Conservation (phyloP, 768 basidiomycete species). For the Stropharia rugosoannulata region DNA sequence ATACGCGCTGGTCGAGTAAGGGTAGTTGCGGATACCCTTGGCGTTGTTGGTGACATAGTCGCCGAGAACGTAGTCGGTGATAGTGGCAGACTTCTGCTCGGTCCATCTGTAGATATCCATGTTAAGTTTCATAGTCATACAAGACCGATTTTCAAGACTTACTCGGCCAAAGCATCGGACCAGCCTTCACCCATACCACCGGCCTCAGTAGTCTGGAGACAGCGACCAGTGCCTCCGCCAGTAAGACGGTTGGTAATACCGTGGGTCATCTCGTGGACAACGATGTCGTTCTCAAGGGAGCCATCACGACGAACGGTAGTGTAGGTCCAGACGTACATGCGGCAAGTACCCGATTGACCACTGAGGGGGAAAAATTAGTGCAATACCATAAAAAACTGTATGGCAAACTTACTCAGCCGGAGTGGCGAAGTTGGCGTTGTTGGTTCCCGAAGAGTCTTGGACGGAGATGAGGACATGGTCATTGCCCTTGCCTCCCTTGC, state of each 20-base stretch:
- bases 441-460: constrained; percentile 45
- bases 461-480: constrained; percentile 57
- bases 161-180: constrained; percentile 47
- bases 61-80: constrained; percentile 56
- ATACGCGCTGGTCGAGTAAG: constrained; percentile 46
- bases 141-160: no score
- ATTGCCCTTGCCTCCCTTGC: constrained; percentile 45
- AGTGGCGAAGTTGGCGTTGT: constrained; percentile 42
- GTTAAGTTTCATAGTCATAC: no score
- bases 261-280: constrained; percentile 53
- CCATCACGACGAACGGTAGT: constrained; percentile 50
- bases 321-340: constrained; percentile 37
- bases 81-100: constrained; percentile 34
- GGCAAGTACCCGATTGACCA: constrained; percentile 12
- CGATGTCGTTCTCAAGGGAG: constrained; percentile 60
- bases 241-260: constrained; percentile 53
- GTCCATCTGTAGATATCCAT: constrained; percentile 12
- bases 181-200: constrained; percentile 69
- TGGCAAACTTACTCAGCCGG: constrained; percentile 11
- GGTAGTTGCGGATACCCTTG: constrained; percentile 52
- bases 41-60: constrained; percentile 19
- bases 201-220: constrained; percentile 59
- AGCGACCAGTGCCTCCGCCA: constrained; percentile 56
- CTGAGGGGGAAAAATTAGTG: background rate
- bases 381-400: background rate